phyloP scores from a whole-genome alignment of 2,329 filamentous ascomycete species.

The Aspergillus brunneoviolaceus region DNA sequence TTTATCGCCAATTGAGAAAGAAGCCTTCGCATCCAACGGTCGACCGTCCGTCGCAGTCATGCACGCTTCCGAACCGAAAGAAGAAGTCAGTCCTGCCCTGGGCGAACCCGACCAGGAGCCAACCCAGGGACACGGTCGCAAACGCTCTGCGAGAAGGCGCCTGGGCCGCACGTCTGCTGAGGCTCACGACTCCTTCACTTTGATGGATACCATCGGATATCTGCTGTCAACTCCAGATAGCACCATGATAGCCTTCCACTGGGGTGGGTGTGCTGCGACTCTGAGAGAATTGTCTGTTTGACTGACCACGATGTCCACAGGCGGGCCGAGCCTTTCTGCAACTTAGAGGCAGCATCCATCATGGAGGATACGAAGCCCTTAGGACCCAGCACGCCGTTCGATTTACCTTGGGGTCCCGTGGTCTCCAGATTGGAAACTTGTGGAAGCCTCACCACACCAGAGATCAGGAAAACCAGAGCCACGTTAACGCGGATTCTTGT shows the following conservation, averaged over 20 bases:
- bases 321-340: not conserved
- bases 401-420: not conserved
- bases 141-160: not conserved
- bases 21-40: no score
- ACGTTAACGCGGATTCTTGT: not conserved
- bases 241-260: not conserved
- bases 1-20: no score
- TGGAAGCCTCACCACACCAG: not conserved
- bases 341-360: not conserved
- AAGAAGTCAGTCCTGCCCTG: not conserved
- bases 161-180: not conserved
- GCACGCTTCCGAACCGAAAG: not conserved
- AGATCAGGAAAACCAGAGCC: not conserved
- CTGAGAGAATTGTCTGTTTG: not conserved
- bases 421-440: not conserved
- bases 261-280: not conserved
- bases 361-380: not conserved
- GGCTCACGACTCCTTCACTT: not conserved
- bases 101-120: not conserved
- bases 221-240: not conserved
- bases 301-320: not conserved
- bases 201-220: not conserved
- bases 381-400: not conserved
- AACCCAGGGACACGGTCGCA: not conserved
- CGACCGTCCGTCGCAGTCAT: not conserved